Evolutionary conservation across 768 basidiomycete species (phyloP), one percentile per base, ranked within the genome.

Genomic region (Megacollybia marginata): DNA sequence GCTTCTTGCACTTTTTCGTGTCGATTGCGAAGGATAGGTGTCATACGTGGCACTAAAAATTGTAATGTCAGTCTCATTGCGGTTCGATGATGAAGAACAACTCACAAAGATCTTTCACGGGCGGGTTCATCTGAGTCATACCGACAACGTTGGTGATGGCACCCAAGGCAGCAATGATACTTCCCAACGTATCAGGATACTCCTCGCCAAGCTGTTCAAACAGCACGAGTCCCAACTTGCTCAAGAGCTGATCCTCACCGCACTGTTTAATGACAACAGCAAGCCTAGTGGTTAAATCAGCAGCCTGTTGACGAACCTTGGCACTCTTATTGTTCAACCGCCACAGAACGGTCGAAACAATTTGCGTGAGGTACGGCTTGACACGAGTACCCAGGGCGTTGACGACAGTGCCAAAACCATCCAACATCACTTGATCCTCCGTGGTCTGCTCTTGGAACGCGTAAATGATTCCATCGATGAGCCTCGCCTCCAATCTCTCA

Each of bases 111-210:
- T 99, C 96, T 67, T 99, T 99, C 23, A 99, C 94, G 0, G 96
- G 96, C 12, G 96, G 96, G 65, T 96, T 97, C 96, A 99, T 99
- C 66, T 97, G 92, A 9, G 96, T 96, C 96, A 98, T 99, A 69
- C 96, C 96, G 54, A 99, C 96, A 46, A 98, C 96, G 59, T 98
- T 98, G 56, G 96, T 96, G 60, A 99, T 98, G 44, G 96, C 96
- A 55, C 92, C 95, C 61, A 93, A 92, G 42, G 96, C 96, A 44
- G 95, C 94, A 66, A 98, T 99, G 67, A 99, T 95, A 72, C 95
- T 97, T 64, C 96, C 96, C 33, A 99, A 79, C 1, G 96, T 98
- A 66, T 99, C 96, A 13, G 96, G 96, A 61, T 98, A 99, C 71
- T 99, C 96, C 71, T 98, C 95, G 65, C 96, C 96, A 47, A 99